Percentiles rank a stretch among this genome's conserved stretches.
Conservation (phyloP, 2,329 filamentous ascomycete species). For the Verticillium klebahnii region DNA sequence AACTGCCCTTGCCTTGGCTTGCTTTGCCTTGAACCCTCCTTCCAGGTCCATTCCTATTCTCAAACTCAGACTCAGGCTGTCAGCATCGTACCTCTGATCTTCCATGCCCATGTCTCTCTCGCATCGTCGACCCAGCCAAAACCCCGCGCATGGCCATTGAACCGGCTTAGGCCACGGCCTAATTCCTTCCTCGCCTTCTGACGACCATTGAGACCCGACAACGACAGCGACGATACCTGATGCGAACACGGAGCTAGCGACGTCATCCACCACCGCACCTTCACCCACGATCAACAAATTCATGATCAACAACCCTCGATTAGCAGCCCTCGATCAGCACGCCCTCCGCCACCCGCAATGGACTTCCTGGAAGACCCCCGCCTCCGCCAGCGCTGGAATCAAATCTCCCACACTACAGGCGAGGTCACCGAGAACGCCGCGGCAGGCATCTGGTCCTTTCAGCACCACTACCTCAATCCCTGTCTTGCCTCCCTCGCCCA, state of each 20-base stretch:
- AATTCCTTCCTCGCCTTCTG: not conserved
- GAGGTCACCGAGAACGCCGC: slow-evolving; percentile 88
- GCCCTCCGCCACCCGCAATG: slow-evolving; percentile 28
- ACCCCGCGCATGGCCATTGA: not conserved
- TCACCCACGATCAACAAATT: not conserved
- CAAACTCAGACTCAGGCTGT: not conserved
- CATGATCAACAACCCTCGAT: not conserved
- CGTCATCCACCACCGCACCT: not conserved
- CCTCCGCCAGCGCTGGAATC: slow-evolving; percentile 89
- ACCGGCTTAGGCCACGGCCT: not conserved
- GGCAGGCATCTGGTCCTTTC: slow-evolving; percentile 82
- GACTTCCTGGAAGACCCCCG: slow-evolving; percentile 74
- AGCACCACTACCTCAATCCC: slow-evolving; percentile 78
- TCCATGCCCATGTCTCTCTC: not conserved
- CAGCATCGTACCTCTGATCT: not conserved
- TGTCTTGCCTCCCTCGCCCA: slow-evolving; percentile 66
- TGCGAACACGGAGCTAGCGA: not conserved
- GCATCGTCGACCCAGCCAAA: not conserved
- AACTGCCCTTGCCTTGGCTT: not conserved
- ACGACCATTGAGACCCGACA: not conserved
- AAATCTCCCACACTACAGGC: slow-evolving; percentile 86
- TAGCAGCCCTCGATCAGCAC: too few relatives aligned
- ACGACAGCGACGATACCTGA: not conserved
- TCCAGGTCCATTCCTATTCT: too few relatives aligned
- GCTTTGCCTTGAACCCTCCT: not conserved